These are phyloP conservation scores for Cryptococcus neoformans DNA, from an alignment of 1,284 basidiomycete species.

Conservation along the genomic window DNA sequence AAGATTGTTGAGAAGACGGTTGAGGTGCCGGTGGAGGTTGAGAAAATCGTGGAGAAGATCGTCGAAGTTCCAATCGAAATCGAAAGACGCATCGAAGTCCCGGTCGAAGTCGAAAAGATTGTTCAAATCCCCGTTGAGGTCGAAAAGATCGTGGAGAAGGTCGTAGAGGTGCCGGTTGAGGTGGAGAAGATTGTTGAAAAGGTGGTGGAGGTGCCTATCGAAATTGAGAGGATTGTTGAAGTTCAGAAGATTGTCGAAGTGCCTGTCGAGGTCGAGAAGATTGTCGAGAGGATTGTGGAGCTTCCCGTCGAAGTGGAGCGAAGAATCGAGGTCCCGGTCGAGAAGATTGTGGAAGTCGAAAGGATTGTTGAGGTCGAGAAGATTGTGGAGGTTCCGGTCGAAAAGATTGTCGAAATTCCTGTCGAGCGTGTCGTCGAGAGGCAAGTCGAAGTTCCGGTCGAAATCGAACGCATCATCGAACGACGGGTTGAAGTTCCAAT, in stretches of 20 bases:
- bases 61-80: conserved; percentile 43
- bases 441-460: conserved; percentile 39
- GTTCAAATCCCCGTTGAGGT: conserved; percentile 45
- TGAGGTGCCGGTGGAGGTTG: conserved; percentile 35
- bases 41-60: conserved; percentile 36
- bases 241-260: conserved; percentile 36
- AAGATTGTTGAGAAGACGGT: conserved; percentile 47
- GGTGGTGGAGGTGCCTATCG: conserved; percentile 33
- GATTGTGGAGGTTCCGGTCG: conserved; percentile 32
- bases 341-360: conserved; percentile 34
- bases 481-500: conserved; percentile 34
- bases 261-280: conserved; percentile 33
- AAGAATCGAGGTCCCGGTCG: conserved; percentile 5
- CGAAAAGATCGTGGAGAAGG: conserved; percentile 20
- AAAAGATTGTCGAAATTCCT: conserved; percentile 23
- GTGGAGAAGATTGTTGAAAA: conserved; percentile 42
- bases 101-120: conserved; percentile 32
- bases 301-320: conserved; percentile 37
- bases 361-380: conserved; percentile 28
- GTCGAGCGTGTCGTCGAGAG: conserved; percentile 39
- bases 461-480: conserved; percentile 42
- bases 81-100: conserved; percentile 15
- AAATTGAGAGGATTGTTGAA: conserved; percentile 49
- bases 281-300: conserved; percentile 21
- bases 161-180: conserved; percentile 32